Evolutionary conservation across 179 eudicot species (phyloP).

Genomic region (Pouteria campechiana): DNA sequence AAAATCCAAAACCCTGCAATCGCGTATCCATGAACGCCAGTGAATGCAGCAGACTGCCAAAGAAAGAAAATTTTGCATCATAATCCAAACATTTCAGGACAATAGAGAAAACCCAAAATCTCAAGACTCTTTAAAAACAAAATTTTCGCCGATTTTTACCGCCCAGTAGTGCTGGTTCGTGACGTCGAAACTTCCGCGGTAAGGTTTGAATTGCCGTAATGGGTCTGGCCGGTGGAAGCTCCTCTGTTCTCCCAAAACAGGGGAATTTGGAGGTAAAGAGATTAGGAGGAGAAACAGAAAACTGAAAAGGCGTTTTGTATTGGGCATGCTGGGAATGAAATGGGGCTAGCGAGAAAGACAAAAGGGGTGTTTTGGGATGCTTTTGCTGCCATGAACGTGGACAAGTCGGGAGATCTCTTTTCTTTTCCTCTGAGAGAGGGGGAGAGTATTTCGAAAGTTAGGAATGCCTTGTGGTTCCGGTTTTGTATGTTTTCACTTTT

Average conservation of each 20-base stretch:
- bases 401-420: neutral
- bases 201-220: constrained; percentile 22
- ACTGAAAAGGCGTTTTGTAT: constrained; percentile 1
- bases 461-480: constrained; percentile 68
- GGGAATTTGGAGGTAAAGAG: constrained; percentile 14
- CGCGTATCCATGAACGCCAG: constrained; percentile 71
- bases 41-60: constrained; percentile 56
- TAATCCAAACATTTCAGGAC: neutral
- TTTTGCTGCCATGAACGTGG: neutral
- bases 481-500: no score
- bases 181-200: constrained; percentile 42
- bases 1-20: constrained; percentile 47
- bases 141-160: constrained; percentile 38
- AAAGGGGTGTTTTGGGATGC: constrained; percentile 2
- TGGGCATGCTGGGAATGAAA: constrained; percentile 14
- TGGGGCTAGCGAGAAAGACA: neutral
- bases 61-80: neutral
- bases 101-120: no score
- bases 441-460: constrained; percentile 33
- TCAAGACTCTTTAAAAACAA: neutral
- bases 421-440: constrained; percentile 3
- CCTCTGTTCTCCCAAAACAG: constrained; percentile 10
- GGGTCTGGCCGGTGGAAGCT: constrained; percentile 40
- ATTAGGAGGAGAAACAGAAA: constrained; percentile 18
- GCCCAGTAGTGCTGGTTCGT: constrained; percentile 72